These are phyloP conservation scores for Nitzschia sp. DNA, from an alignment of 108 stramenopile genomes.

Conservation along the genomic window DNA sequence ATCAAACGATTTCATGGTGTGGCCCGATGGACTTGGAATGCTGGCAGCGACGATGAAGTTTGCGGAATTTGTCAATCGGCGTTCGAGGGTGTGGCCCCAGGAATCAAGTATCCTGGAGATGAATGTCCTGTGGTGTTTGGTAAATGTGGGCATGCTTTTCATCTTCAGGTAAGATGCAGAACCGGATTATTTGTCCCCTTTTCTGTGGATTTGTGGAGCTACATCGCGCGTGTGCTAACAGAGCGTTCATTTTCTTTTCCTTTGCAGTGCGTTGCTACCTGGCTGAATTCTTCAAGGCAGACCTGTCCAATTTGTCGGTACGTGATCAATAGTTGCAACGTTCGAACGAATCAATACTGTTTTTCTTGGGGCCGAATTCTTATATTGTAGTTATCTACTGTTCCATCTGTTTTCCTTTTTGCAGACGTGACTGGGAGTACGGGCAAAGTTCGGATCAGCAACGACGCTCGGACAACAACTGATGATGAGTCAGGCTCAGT, in stretches of 20 bases:
- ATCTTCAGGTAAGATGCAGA: no score
- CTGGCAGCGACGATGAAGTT: constrained; percentile 58
- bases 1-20: constrained; percentile 82
- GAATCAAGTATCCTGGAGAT: constrained; percentile 87
- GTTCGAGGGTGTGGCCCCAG: constrained; percentile 86
- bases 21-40: constrained; percentile 89
- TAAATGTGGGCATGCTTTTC: constrained; percentile 78
- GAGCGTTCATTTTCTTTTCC: constrained; percentile 23
- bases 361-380: neutral
- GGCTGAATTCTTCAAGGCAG: constrained; percentile 55
- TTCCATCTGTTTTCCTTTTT: constrained; percentile 34
- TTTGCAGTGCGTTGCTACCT: constrained; percentile 81
- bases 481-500: no score
- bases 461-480: constrained; percentile 2
- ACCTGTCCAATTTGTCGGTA: constrained; percentile 61
- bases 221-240: neutral
- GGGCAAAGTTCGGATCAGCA: constrained; percentile 41
- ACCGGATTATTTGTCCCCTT: neutral
- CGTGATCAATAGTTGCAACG: neutral
- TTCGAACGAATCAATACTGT: neutral
- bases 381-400: no score
- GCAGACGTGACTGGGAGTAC: constrained; percentile 89
- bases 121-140: constrained; percentile 92
- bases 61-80: constrained; percentile 93
- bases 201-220: neutral